Conservation (phyloP, 176 grass and related monocot species). For the Triticum dicoccoides region DNA sequence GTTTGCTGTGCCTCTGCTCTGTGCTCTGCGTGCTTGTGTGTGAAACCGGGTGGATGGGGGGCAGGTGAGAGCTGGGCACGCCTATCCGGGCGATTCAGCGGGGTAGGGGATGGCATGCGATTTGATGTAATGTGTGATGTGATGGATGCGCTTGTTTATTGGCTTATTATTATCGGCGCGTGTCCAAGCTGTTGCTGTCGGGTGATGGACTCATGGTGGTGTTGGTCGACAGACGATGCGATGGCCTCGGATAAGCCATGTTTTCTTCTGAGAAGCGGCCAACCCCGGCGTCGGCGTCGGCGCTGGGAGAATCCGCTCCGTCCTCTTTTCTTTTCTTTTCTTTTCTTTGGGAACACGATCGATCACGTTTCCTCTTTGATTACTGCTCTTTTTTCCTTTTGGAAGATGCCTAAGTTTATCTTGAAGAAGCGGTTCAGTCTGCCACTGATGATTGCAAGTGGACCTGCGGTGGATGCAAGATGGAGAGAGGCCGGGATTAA, state of each 20-base stretch:
- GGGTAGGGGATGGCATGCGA: not conserved
- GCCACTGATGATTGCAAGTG: too few relatives aligned
- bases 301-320: not conserved
- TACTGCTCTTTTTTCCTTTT: not conserved
- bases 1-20: too few relatives aligned
- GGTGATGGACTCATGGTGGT: not conserved
- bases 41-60: not conserved
- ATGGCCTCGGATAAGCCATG: too few relatives aligned
- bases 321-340: not conserved
- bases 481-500: too few relatives aligned
- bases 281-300: not conserved
- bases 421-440: too few relatives aligned
- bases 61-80: not conserved
- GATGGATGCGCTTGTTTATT: not conserved
- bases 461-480: too few relatives aligned
- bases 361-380: not conserved
- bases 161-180: not conserved
- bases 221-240: too few relatives aligned
- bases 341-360: not conserved
- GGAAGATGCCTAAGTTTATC: not conserved
- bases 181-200: not conserved
- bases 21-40: too few relatives aligned
- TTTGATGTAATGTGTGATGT: slow-evolving; percentile 8
- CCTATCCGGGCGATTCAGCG: slow-evolving; percentile 20
- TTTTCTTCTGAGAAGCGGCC: too few relatives aligned